These are phyloP conservation scores for Sporormia fimetaria DNA, from an alignment of 495 filamentous ascomycete genomes.

Conservation along the genomic window DNA sequence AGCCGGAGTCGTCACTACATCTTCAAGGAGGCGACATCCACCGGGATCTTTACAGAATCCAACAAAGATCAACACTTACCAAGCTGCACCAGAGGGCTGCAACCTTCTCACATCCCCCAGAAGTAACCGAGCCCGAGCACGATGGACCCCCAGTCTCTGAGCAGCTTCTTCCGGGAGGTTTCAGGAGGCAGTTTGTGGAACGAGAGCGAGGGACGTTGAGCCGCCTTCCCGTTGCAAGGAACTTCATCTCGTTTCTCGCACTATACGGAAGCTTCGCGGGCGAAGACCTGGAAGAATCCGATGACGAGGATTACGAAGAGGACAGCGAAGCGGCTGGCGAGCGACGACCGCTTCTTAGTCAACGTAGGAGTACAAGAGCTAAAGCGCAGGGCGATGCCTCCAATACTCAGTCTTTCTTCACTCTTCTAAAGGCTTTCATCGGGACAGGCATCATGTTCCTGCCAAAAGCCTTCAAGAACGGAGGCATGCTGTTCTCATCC, in stretches of 20 bases:
- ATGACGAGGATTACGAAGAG: constrained; percentile 39
- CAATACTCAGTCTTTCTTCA: constrained; percentile 56
- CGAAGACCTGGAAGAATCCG: constrained; percentile 55
- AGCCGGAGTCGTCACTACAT: constrained; percentile 44
- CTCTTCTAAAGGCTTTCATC: constrained; percentile 53
- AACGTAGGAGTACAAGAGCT: constrained; percentile 37
- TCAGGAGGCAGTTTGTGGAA: constrained; percentile 42
- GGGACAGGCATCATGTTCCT: constrained; percentile 60
- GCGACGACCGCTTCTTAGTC: constrained; percentile 42
- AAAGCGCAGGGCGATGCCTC: constrained; percentile 43
- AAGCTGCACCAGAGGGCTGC: constrained; percentile 42
- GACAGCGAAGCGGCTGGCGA: constrained; percentile 31
- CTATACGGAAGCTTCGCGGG: constrained; percentile 62
- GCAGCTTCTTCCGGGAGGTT: constrained; percentile 48
- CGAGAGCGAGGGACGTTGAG: constrained; percentile 29
- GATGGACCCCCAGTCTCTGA: constrained; percentile 38
- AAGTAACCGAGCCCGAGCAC: constrained; percentile 8
- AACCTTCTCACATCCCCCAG: constrained; percentile 43
- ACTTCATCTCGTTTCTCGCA: constrained; percentile 58
- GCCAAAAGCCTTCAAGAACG: constrained; percentile 56
- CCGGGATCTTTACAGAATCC: constrained; percentile 54
- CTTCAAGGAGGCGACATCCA: constrained; percentile 60
- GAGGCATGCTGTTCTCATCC: constrained; percentile 54
- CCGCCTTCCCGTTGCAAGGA: constrained; percentile 45
- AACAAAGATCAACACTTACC: constrained; percentile 35